phyloP scores from a whole-genome alignment of 805 yeast genomes.

The Hanseniaspora lachancei region DNA sequence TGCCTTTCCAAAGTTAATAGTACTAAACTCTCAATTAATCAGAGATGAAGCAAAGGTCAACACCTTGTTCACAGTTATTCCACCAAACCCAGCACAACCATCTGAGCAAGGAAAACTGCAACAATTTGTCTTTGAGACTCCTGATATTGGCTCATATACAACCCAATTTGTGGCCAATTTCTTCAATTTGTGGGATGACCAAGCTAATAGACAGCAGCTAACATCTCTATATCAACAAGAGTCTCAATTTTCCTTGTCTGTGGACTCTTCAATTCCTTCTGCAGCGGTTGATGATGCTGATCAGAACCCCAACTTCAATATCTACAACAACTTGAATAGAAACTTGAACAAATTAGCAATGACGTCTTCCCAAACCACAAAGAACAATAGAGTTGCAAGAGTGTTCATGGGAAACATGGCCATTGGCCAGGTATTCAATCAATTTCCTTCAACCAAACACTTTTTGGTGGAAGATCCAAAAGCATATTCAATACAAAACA shows the following conservation, averaged over 20 bases:
- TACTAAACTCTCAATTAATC: conserved; percentile 65
- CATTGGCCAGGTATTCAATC: conserved; percentile 47
- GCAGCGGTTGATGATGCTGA: conserved; percentile 26
- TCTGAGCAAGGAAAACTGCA: conserved; percentile 22
- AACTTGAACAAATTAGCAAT: conserved; percentile 34
- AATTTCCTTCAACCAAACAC: conserved; percentile 71
- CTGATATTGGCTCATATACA: conserved; percentile 53
- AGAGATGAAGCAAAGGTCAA: conserved; percentile 57
- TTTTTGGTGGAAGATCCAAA: conserved; percentile 48
- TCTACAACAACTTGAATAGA: conserved; percentile 61
- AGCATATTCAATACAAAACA: conserved; percentile 63
- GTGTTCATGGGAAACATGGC: conserved; percentile 57
- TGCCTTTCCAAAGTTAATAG: conserved; percentile 64
- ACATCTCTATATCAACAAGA: conserved; percentile 62
- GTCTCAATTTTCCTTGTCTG: conserved; percentile 72
- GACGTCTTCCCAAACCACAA: conserved; percentile 38
- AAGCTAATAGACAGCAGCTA: conserved; percentile 50
- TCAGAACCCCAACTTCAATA: conserved; percentile 40
- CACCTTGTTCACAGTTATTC: conserved; percentile 31
- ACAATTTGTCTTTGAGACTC: conserved; percentile 70
- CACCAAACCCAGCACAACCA: conserved; percentile 35
- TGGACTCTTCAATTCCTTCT: conserved; percentile 57
- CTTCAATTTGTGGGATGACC: conserved; percentile 62
- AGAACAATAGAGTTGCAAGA: conserved; percentile 43
- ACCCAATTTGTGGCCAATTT: conserved; percentile 69